These are phyloP conservation scores for Aureobasidium leucospermi DNA, from an alignment of 2,329 filamentous ascomycete genomes.

Conservation along the genomic window DNA sequence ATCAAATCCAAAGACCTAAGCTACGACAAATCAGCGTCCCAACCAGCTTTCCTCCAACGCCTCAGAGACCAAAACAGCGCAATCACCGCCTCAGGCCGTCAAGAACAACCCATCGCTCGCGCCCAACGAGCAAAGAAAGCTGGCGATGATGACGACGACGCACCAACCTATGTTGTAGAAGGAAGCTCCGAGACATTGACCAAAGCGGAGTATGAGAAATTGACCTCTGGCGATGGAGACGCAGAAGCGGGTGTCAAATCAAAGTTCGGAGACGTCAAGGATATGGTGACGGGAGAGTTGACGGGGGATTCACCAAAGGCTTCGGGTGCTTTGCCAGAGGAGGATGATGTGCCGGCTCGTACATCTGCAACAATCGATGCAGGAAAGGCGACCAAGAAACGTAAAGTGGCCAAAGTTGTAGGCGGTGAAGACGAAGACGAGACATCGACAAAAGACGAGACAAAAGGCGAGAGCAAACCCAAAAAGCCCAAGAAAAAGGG, in stretches of 20 bases:
- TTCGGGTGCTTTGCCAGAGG: slow-evolving; percentile 21
- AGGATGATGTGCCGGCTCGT: slow-evolving; percentile 15
- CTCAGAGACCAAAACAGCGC: slow-evolving; percentile 46
- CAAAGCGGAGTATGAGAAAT: slow-evolving; percentile 43
- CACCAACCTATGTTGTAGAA: slow-evolving; percentile 67
- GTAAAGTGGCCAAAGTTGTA: slow-evolving; percentile 29
- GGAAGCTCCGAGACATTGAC: slow-evolving; percentile 56
- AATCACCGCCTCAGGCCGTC: slow-evolving; percentile 26
- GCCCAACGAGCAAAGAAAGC: slow-evolving; percentile 39
- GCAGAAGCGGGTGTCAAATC: background rate
- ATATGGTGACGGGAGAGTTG: slow-evolving; percentile 19
- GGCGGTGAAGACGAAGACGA: slow-evolving; percentile 23
- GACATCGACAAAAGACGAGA: slow-evolving; percentile 10
- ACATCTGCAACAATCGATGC: slow-evolving; percentile 5
- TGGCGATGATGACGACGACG: slow-evolving; percentile 69
- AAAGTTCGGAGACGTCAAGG: slow-evolving; percentile 14
- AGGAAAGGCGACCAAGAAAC: slow-evolving; percentile 24
- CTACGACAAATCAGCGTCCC: slow-evolving; percentile 48
- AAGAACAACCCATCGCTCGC: slow-evolving; percentile 37
- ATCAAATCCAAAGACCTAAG: slow-evolving; percentile 56
- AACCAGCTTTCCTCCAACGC: slow-evolving; percentile 40
- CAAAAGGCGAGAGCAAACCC: slow-evolving; percentile 10
- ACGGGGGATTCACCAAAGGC: slow-evolving; percentile 17
- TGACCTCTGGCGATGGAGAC: slow-evolving; percentile 20
- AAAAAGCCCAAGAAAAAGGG: slow-evolving; percentile 21